These are phyloP conservation scores for Phytophthora hybrid DNA, from an alignment of 352 stramenopile species.

Conservation along the genomic window DNA sequence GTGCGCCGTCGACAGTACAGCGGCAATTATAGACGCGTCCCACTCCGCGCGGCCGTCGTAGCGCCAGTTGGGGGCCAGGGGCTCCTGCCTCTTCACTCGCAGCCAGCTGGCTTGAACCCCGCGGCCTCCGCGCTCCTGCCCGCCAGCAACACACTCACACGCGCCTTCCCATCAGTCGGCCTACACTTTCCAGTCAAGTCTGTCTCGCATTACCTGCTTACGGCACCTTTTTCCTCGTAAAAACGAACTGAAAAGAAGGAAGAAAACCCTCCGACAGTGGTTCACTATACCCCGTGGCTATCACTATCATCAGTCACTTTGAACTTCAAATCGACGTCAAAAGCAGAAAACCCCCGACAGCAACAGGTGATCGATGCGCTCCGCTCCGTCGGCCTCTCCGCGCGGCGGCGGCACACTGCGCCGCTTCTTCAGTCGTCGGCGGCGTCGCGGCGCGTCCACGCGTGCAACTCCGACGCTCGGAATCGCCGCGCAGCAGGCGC, in stretches of 20 bases:
- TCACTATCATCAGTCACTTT: background rate
- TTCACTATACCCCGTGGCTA: background rate
- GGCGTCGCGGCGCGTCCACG: conserved; percentile 11
- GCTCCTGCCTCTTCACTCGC: conserved; percentile 3
- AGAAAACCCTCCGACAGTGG: conserved; percentile 10
- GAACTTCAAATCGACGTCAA: conserved; percentile 27
- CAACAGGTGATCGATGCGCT: conserved; percentile 17
- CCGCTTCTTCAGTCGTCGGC: conserved; percentile 42
- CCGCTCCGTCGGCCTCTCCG: conserved; percentile 21
- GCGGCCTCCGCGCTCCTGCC: background rate
- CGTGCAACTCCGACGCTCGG: background rate
- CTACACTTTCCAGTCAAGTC: background rate
- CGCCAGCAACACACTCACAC: no score
- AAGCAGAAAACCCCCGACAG: conserved; percentile 19
- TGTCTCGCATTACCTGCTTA: background rate
- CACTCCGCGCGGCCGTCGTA: background rate
- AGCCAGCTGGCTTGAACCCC: conserved; percentile 23
- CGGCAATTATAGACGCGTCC: background rate
- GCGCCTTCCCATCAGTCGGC: no score
- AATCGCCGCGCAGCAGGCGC: conserved; percentile 27
- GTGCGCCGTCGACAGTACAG: no score
- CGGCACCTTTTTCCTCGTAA: conserved; percentile 2
- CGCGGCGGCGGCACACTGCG: conserved; percentile 25
- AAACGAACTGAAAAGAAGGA: conserved; percentile 26
- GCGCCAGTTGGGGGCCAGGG: conserved; percentile 8